Evolutionary conservation across 345 rosid species (phyloP).

Genomic region (Brassica nigra): DNA sequence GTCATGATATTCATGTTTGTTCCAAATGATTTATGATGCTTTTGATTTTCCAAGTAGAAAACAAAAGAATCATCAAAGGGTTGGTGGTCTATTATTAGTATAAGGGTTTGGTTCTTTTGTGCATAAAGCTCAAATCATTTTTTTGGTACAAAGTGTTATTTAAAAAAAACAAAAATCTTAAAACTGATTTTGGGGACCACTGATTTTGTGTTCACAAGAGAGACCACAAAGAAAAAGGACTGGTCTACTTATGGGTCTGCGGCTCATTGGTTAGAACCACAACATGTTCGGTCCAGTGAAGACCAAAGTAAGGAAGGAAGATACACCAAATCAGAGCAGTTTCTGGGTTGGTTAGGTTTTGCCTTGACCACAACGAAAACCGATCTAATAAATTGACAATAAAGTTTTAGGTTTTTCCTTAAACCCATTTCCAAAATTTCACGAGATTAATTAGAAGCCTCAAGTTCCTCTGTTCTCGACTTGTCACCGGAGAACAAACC

Average conservation of each 20-base stretch:
- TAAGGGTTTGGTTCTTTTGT: too few species aligned
- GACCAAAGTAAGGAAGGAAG: background rate
- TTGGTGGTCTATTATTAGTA: too few species aligned
- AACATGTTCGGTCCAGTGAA: background rate
- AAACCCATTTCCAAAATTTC: background rate
- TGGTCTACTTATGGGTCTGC: background rate
- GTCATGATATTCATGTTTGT: too few species aligned
- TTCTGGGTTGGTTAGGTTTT: background rate
- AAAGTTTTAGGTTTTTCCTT: background rate
- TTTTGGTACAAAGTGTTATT: too few species aligned
- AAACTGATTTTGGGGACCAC: too few species aligned
- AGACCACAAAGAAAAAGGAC: background rate
- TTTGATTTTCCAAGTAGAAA: too few species aligned
- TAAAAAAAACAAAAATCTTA: too few species aligned
- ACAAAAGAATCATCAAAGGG: too few species aligned
- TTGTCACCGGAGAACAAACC: conserved; percentile 14
- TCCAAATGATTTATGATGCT: too few species aligned
- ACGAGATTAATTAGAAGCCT: background rate
- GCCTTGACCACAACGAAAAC: conserved; percentile 13
- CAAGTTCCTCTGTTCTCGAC: background rate
- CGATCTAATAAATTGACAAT: background rate
- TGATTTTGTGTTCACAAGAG: too few species aligned
- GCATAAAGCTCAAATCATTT: too few species aligned
- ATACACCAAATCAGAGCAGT: background rate
- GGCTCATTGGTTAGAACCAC: background rate